Percentiles rank a stretch among this genome's conserved stretches.
These are phyloP conservation scores for Jamesozyma lodderae DNA, from an alignment of 805 yeast species.

Conservation along the genomic window DNA sequence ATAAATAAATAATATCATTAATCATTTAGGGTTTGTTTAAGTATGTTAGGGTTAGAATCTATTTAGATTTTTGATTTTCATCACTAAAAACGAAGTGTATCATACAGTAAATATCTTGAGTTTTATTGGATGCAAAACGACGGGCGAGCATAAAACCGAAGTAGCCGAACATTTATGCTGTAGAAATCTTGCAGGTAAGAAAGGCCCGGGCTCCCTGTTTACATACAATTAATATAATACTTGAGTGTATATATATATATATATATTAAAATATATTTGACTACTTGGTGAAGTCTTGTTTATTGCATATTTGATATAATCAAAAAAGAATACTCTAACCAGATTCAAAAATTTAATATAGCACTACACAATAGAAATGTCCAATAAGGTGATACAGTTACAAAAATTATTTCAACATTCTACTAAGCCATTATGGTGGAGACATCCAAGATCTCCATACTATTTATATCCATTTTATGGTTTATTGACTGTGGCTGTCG, in stretches of 20 bases:
- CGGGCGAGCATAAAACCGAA: background rate
- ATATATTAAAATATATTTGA: too few species aligned
- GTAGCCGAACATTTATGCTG: background rate
- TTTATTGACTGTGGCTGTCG: constrained; percentile 56
- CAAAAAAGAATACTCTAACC: background rate
- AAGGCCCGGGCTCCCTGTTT: constrained; percentile 1
- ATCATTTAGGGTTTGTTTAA: too few species aligned
- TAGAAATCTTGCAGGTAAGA: background rate
- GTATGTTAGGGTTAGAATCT: too few species aligned
- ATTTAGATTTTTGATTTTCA: too few species aligned
- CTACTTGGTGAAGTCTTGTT: too few species aligned
- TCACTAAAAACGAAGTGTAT: too few species aligned
- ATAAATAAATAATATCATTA: too few species aligned
- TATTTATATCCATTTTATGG: constrained; percentile 74
- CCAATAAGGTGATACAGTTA: constrained; percentile 42
- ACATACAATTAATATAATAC: background rate
- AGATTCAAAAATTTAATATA: background rate
- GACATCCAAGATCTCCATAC: constrained; percentile 61
- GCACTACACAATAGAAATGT: constrained; percentile 24
- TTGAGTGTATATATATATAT: background rate
- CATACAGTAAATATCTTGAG: background rate
- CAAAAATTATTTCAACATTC: constrained; percentile 53
- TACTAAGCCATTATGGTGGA: constrained; percentile 50
- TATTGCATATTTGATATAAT: background rate
- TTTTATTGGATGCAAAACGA: background rate